These are phyloP conservation scores for Coleophoma crateriformis DNA, from an alignment of 2,329 filamentous ascomycete species.

Conservation along the genomic window DNA sequence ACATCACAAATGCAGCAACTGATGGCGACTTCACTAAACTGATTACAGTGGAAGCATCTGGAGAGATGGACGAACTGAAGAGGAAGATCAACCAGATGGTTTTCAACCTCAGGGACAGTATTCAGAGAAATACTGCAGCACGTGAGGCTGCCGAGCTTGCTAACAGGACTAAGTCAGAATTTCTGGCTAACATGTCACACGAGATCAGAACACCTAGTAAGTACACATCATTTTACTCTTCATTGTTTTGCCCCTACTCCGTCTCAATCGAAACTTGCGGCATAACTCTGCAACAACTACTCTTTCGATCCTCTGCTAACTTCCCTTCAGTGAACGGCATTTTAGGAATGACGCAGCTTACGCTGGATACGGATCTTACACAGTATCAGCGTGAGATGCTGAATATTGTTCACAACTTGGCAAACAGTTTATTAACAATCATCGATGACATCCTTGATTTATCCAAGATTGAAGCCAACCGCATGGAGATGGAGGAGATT, in stretches of 20 bases:
- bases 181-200: slow-evolving; percentile 98
- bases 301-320: neutral
- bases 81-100: slow-evolving; percentile 99
- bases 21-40: slow-evolving; percentile 96
- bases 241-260: neutral
- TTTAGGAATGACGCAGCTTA: slow-evolving; percentile 96
- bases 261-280: too few species aligned
- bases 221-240: neutral
- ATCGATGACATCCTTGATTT: slow-evolving; percentile 80
- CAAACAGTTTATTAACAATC: slow-evolving; percentile 92
- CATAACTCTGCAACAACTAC: neutral
- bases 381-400: slow-evolving; percentile 97
- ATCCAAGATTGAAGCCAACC: slow-evolving; percentile 85
- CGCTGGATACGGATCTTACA: slow-evolving; percentile 88
- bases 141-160: slow-evolving; percentile 93
- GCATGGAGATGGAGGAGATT: slow-evolving; percentile 98
- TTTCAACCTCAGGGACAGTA: slow-evolving; percentile 88
- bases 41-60: slow-evolving; percentile 93
- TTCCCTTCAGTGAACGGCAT: slow-evolving; percentile 67
- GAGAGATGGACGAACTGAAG: slow-evolving; percentile 98
- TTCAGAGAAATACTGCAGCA: slow-evolving; percentile 92
- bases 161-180: slow-evolving; percentile 97
- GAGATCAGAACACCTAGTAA: slow-evolving; percentile 91
- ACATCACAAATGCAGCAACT: slow-evolving; percentile 96
- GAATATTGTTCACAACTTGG: slow-evolving; percentile 95